Evolutionary conservation across 257 asterid species (phyloP), one percentile per base, ranked within the genome.

Genomic region (Salvia splendens): DNA sequence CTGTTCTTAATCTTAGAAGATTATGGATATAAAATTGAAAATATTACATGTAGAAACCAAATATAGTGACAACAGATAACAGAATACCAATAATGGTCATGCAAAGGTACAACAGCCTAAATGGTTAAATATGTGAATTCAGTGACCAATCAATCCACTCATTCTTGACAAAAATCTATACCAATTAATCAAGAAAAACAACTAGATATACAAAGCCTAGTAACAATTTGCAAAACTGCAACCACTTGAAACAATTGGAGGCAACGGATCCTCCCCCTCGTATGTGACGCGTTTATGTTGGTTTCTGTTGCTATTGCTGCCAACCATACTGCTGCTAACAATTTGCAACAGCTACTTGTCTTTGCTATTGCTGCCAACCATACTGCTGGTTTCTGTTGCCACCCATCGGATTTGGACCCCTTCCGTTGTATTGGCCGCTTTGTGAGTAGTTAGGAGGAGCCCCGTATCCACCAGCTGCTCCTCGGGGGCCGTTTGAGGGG

Each of bases 241-340:
- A 61, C 74, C 32, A 1, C 30, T 24, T 24, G 30, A 24, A 24
- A 24, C 30, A 67, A 24, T 36, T 28, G 58, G 17, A 59, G 12
- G 71, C 14, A 2, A 12, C 42, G 8, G 33, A 14, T 55, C 52
- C 38, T 60, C 40, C 57, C 75, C 61, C 41, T 62, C 53, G 41
- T n/a, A n/a, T 43, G 38, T 28, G 30, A 24, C 30, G 30, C 30
- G 30, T 24, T 24, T 24, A 24, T 24, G 30, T 55, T n/a, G 38
- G n/a, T n/a, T n/a, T 30, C 41, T 30, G n/a, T 33, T 47, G 69
- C 84, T 82, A 85, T 71, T 84, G 96, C 85, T 84, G 97, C 97
- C 99, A 94, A 68, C 86, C 83, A 64, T 81, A 91, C 77, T 84
- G 96, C 80, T 90, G 97, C n/a, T n/a, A n/a, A n/a, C n/a, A n/a